A percentile compares a stretch with the other conserved stretches of the same genome.
Evolutionary conservation across 2,329 filamentous ascomycete species (phyloP).

Genomic region (Aspergillus costaricaensis): DNA sequence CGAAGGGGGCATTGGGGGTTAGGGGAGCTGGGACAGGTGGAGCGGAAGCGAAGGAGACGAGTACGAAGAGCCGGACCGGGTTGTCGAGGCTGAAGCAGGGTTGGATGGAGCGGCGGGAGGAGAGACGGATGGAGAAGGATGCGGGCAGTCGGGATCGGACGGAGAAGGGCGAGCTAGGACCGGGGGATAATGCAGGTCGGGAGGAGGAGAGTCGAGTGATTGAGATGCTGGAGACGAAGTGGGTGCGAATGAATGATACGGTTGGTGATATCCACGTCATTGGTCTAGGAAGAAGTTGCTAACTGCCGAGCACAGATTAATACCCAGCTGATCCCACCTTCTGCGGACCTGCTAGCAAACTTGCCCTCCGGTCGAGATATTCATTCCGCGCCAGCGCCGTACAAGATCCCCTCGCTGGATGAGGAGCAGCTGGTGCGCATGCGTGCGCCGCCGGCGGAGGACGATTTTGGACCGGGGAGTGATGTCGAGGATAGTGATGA

Average conservation of each 20-base stretch:
- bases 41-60: conserved; percentile 48
- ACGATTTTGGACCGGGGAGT: conserved; percentile 39
- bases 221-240: conserved; percentile 83
- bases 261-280: conserved; percentile 32
- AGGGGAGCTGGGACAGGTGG: conserved; percentile 43
- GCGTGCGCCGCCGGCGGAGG: conserved; percentile 58
- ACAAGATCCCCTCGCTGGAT: conserved; percentile 65
- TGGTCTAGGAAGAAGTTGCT: neutral
- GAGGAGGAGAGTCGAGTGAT: conserved; percentile 83
- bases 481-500: conserved; percentile 52
- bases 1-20: conserved; percentile 72
- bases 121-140: conserved; percentile 73
- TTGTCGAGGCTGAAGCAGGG: conserved; percentile 67
- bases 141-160: conserved; percentile 41
- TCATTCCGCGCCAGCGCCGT: conserved; percentile 67
- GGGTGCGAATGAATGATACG: conserved; percentile 91
- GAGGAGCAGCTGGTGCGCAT: conserved; percentile 61
- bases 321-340: conserved; percentile 72
- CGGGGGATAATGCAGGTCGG: conserved; percentile 76
- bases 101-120: conserved; percentile 75
- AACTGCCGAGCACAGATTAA: conserved; percentile 62
- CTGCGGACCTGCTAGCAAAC: conserved; percentile 69
- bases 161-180: conserved; percentile 35
- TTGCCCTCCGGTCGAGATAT: conserved; percentile 91
- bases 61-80: conserved; percentile 29